Evolutionary conservation across 495 filamentous ascomycete genomes (phyloP), one percentile per base, ranked within the genome.

Genomic region (Chaetomium tenue): DNA sequence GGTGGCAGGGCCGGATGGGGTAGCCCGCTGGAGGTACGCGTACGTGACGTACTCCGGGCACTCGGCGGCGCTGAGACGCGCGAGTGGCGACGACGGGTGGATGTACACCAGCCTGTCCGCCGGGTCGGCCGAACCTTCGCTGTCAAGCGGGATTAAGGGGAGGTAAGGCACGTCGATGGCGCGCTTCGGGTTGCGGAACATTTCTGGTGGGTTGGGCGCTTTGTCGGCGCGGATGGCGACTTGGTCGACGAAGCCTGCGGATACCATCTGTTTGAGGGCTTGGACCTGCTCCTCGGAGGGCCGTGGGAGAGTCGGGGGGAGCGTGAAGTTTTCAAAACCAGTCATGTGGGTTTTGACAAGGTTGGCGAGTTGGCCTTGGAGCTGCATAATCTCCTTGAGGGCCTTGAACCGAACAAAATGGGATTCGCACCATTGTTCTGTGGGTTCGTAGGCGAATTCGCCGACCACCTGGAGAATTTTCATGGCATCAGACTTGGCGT

Each of bases 171-270:
- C 89, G 71, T 97, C 91, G 57, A 91, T 92, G 0, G 92, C 91
- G 52, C 89, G 84, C 52, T 84, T 88, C 0, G 92, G 90, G 42
- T 89, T 91, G 22, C 90, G 82, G 5, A 80, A 73, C 63, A 85
- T 80, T 60, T 89, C 87, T 3, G 90, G 90, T 1, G 91, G 89
- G 20, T 81, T 81, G 5, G 91, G 90, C 0, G 89, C 81, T 12
- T 93, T 80, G 73, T 98, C 93, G 3, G 92, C 91, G 64, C 94
- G 91, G 71, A 98, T 93, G 58, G 95, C 95, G 56, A 99, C 83
- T 63, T 97, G 89, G 78, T 98, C 95, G 67, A 99, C 88, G 79
- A 97, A 99, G 3, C 92, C 95, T 0, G 92, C 89, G 0, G 93
- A 90, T 55, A 91, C 84, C 71, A 98, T 93, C 72, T 97, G 91